Evolutionary conservation across 2,329 filamentous ascomycete species (phyloP).

Genomic region (Trichoderma oligosporum): DNA sequence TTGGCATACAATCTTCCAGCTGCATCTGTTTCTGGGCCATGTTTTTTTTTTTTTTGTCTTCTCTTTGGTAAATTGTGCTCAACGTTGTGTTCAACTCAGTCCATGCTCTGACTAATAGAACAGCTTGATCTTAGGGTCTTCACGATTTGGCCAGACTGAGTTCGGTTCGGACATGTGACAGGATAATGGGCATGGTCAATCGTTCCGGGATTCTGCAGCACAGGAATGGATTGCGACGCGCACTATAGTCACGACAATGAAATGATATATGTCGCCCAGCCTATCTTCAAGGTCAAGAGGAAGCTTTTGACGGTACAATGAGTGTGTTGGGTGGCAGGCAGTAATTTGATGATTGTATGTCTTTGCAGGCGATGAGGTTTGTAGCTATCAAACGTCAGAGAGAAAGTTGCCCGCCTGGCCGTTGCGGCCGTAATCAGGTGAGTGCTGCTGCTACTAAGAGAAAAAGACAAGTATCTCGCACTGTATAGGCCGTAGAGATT

Average conservation of each 20-base stretch:
- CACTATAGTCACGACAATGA: constrained; percentile 13
- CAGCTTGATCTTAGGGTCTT: constrained; percentile 18
- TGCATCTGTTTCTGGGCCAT: constrained; percentile 75
- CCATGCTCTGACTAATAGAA: constrained; percentile 29
- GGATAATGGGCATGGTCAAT: constrained; percentile 33
- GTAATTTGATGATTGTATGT: not conserved
- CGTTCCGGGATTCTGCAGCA: constrained; percentile 10
- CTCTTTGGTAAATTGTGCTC: not conserved
- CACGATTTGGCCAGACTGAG: constrained; percentile 33
- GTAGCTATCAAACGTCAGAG: constrained; percentile 11
- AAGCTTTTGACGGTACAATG: not conserved
- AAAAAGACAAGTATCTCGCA: not conserved
- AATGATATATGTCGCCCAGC: not conserved
- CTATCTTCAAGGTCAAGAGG: not conserved
- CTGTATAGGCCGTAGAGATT: not conserved
- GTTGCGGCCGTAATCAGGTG: constrained; percentile 14
- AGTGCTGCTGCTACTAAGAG: not conserved
- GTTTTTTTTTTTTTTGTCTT: constrained; percentile 21
- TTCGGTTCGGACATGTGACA: constrained; percentile 30
- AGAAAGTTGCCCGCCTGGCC: constrained; percentile 13
- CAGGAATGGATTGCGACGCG: constrained; percentile 13
- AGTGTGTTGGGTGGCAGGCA: constrained; percentile 2
- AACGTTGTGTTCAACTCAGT: constrained; percentile 21
- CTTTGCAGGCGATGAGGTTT: constrained; percentile 4
- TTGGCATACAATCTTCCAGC: constrained; percentile 73